Evolutionary conservation across 345 rosid genomes (phyloP).

Genomic region (Leavenworthia alabamica): DNA sequence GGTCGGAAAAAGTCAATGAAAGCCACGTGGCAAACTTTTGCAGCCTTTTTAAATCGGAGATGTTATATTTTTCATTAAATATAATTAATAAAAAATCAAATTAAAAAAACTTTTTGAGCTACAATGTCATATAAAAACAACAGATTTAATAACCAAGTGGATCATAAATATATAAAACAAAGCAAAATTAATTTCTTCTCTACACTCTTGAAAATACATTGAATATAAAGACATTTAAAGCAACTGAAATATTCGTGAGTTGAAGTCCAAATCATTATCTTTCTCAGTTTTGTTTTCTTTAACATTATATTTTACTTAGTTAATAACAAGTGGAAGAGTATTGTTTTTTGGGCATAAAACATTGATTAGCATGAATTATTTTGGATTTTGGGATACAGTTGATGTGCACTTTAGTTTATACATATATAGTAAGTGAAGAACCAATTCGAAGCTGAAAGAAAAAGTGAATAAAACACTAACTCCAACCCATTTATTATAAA

Average conservation of each 20-base stretch:
- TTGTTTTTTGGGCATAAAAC: not conserved
- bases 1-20: not conserved
- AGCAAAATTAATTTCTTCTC: not conserved
- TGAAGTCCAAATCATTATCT: constrained; percentile 11
- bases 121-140: too few species aligned
- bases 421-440: not conserved
- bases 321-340: constrained; percentile 1
- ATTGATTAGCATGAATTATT: constrained; percentile 4
- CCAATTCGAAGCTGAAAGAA: constrained; percentile 6
- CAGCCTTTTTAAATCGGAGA: too few species aligned
- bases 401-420: not conserved
- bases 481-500: not conserved
- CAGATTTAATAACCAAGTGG: too few species aligned
- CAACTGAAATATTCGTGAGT: not conserved
- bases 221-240: not conserved
- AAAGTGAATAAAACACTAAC: constrained; percentile 23
- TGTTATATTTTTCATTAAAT: too few species aligned
- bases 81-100: too few species aligned
- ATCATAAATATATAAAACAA: not conserved
- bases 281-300: not conserved
- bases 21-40: constrained; percentile 1
- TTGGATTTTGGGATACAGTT: constrained; percentile 23
- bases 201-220: not conserved
- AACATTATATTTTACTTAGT: not conserved
- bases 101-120: too few species aligned